Percentiles rank a stretch among this genome's conserved stretches.
phyloP scores from a whole-genome alignment of 352 stramenopile genomes.

The Phytophthora podocarpi region DNA sequence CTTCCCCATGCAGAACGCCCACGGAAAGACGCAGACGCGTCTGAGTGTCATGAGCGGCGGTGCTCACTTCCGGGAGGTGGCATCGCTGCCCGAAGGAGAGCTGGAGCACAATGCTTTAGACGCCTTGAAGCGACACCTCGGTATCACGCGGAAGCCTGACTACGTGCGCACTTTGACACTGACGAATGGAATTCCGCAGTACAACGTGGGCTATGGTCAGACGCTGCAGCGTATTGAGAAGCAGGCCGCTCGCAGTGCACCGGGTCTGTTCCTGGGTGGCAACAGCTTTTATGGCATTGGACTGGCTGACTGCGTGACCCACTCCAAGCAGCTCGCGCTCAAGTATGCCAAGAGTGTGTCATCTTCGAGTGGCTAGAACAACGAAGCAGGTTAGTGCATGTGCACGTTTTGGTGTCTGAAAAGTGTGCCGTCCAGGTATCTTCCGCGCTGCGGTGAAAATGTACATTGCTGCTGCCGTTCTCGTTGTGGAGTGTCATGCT shows the following conservation, averaged over 20 bases:
- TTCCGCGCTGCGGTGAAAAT: conserved; percentile 12
- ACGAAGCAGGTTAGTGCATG: conserved; percentile 4
- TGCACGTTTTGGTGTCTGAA: conserved; percentile 10
- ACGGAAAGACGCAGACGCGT: conserved; percentile 57
- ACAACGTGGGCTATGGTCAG: conserved; percentile 78
- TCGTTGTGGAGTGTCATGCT: conserved; percentile 1
- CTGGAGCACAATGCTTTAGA: conserved; percentile 68
- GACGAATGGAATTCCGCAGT: conserved; percentile 82
- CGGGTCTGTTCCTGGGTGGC: conserved; percentile 62
- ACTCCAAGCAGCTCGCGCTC: conserved; percentile 81
- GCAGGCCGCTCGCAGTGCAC: conserved; percentile 41
- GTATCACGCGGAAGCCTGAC: conserved; percentile 58
- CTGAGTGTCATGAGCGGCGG: conserved; percentile 88
- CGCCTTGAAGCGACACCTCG: conserved; percentile 75
- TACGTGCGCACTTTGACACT: conserved; percentile 62
- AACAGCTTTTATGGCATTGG: conserved; percentile 91
- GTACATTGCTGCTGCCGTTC: conserved; percentile 17
- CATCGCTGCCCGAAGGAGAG: conserved; percentile 44
- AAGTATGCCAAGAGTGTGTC: conserved; percentile 58
- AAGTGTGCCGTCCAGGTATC: too few species aligned
- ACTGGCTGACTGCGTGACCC: conserved; percentile 81
- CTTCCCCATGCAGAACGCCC: conserved; percentile 81
- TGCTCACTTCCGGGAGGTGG: conserved; percentile 73
- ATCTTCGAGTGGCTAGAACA: conserved; percentile 24
- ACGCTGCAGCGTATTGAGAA: conserved; percentile 68